Conservation (phyloP, 208 protist genomes). For the Acanthamoeba triangularis region DNA sequence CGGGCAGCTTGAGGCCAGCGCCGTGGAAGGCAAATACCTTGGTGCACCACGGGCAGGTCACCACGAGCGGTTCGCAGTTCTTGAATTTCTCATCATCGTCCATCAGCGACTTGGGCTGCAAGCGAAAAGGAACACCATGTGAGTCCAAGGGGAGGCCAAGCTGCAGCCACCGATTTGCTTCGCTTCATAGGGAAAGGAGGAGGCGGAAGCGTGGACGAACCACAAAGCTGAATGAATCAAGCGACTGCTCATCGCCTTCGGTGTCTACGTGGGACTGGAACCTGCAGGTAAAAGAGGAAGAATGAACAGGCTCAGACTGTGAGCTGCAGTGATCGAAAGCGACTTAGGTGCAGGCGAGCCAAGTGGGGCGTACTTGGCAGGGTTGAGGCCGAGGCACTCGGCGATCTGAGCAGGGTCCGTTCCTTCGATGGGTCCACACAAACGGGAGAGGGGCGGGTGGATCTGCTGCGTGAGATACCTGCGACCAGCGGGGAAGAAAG, state of each 20-base stretch:
- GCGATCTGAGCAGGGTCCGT: slow-evolving; percentile 70
- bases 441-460: slow-evolving; percentile 59
- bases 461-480: slow-evolving; percentile 77
- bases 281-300: not conserved
- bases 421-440: slow-evolving; percentile 73
- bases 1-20: slow-evolving; percentile 22
- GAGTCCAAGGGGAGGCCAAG: too few species aligned
- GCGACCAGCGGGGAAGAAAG: not conserved
- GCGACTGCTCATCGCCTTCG: not conserved
- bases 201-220: not conserved
- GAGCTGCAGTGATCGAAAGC: not conserved
- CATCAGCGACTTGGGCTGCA: slow-evolving; percentile 49
- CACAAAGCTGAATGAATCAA: slow-evolving; percentile 44
- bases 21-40: slow-evolving; percentile 31
- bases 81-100: slow-evolving; percentile 55
- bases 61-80: slow-evolving; percentile 8
- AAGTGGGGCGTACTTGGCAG: not conserved
- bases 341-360: too few species aligned
- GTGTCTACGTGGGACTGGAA: not conserved
- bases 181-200: too few species aligned
- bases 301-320: not conserved
- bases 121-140: not conserved
- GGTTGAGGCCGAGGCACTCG: slow-evolving; percentile 65
- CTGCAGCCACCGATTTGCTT: not conserved
- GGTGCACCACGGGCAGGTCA: slow-evolving; percentile 18